Base-by-base conservation (phyloP, 192 early-diverging fungal species). In the Rhizophagus clarus region DNA sequence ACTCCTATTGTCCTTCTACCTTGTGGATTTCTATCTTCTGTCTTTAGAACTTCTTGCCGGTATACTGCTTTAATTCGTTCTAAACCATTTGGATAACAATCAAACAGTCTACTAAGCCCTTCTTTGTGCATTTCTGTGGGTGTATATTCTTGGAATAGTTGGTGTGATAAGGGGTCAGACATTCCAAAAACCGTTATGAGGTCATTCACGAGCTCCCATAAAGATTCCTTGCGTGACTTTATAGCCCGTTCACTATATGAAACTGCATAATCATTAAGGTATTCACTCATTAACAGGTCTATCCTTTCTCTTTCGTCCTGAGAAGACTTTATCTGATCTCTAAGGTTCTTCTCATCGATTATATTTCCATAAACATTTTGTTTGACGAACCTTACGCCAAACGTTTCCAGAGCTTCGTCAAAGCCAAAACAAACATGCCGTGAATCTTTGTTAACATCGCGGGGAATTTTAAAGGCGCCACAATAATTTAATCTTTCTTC, bases 201-300 rank as follows among this genome's bases (percentile, higher is more conserved):
- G 32, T 34, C 32, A 34, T 34, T 34, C 60, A 61, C 15, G 60
- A 61, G 4, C 60, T 61, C 6, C n/a, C 66, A 68, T 28, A 68
- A 68, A 34, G 66, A 5, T 68, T 68, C 66, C 32, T 68, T 68
- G 7, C 66, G 7, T 68, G 66, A 68, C 4, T 68, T 68, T 17
- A 68, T 32, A 68, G 26, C 32, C 0, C 28, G 17, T 32, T 68
- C 66, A 68, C 28, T 68, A 68, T 68, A 8, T 28, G 29, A 68
- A 26, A 68, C 15, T 15, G 32, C 15, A 68, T 26, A 24, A 34
- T 68, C 66, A 32, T 34, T 26, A 7, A 68, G 8, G 26, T 68
- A 68, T n/a, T 68, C 66, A 32, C 66, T 68, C 15, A 68, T 17
- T 68, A 68, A 34, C 26, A 68, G 8, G 32, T 68, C 32, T 15